Base-by-base conservation (phyloP, 2,329 filamentous ascomycete species). In the Aotearoamyces nothofagi region DNA sequence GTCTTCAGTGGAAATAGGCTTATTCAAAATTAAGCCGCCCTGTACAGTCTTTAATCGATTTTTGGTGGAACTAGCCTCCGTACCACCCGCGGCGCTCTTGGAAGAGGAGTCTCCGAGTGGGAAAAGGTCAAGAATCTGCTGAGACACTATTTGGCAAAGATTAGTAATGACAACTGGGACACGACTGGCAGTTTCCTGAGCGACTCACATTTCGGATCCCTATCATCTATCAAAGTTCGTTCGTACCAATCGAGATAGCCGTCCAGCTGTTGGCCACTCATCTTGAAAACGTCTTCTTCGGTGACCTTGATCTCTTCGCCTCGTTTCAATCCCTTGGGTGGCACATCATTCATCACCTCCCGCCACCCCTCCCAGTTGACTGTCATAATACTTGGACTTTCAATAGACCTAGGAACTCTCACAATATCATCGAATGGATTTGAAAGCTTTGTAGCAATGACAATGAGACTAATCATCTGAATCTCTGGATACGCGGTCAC, bases 221-320 rank as follows among this genome's bases (percentile, higher is more conserved):
- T 49, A 32, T 64, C 57, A 36, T 60, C 57, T 25, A 69, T 51
- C 59, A 72, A 80, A 24, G 63, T 76, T 33, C 63, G 61, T 45
- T 80, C 72, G 46, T 79, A 86, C 73, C 78, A 90, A 50, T 82
- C 69, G 51, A 92, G 61, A 44, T 84, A 87, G 34, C 78, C 66
- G 42, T 86, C 78, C 20, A 87, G 55, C 37, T 78, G 63, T 13
- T 61, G 53, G 4, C 60, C 53, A 3, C 55, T 59, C 68, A 86
- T 74, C 2, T 55, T 49, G 22, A 74, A 61, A 6, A 81, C 63
- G 39, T 82, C 66, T 4, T 57, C 54, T 31, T 79, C 73, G 5
- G 59, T 65, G 13, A 78, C 49, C n/a, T 57, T 47, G 7, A 69
- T 52, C 44, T 70, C 61, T 39, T 63, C 47, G 47, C 55, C 49